Evolutionary conservation across 202 grass and related monocot species (phyloP).

Genomic region (Elaeis oleifera): DNA sequence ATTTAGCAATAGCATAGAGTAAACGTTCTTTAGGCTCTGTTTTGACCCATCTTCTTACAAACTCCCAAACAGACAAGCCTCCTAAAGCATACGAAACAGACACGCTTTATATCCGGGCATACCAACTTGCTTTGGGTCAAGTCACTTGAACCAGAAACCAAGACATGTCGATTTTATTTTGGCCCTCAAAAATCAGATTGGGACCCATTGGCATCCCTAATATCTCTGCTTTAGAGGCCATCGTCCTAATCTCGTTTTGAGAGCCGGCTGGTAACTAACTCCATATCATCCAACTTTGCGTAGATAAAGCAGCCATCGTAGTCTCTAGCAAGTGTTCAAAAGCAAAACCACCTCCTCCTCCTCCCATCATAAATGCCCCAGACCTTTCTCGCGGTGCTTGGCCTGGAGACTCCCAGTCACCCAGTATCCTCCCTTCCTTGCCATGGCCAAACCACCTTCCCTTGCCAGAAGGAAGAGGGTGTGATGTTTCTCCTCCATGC

Average conservation of each 20-base stretch:
- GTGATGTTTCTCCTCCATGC: slow-evolving; percentile 37
- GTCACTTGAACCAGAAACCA: slow-evolving; percentile 2
- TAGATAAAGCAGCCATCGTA: slow-evolving; percentile 9
- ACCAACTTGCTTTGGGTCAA: slow-evolving; percentile 17
- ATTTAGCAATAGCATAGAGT: too few relatives aligned
- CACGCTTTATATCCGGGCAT: neutral
- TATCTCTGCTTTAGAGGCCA: neutral
- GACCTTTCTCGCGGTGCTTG: neutral
- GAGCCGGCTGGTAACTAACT: too few relatives aligned
- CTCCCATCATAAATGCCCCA: neutral
- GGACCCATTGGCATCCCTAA: neutral
- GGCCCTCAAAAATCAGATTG: neutral
- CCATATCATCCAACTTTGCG: neutral
- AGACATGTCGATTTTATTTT: neutral
- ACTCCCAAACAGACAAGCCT: too few relatives aligned
- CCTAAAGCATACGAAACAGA: too few relatives aligned
- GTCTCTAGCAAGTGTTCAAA: neutral
- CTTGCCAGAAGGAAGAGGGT: slow-evolving; percentile 2
- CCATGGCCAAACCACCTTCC: neutral
- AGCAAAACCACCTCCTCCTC: neutral
- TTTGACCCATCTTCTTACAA: too few relatives aligned
- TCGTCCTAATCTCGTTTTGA: neutral
- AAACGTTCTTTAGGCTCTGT: too few relatives aligned
- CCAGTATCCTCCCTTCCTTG: neutral
- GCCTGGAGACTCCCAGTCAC: neutral